Evolutionary conservation across 2,329 filamentous ascomycete species (phyloP).

Genomic region (Sporothrix curviconia): DNA sequence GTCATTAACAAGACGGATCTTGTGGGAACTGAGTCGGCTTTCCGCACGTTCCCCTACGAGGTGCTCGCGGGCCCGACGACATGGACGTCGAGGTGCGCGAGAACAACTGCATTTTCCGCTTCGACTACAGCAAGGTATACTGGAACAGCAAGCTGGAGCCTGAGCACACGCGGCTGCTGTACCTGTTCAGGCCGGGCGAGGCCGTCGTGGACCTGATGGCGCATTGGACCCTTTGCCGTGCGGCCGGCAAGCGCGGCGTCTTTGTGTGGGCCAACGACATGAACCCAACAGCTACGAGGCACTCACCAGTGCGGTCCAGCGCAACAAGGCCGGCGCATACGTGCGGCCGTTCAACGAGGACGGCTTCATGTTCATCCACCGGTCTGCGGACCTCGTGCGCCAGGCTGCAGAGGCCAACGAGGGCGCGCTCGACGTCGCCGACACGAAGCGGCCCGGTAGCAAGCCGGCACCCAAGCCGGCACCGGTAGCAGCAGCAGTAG

Average conservation of each 20-base stretch:
- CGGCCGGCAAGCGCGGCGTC: conserved; percentile 79
- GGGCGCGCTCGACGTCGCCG: conserved; percentile 21
- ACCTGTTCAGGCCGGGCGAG: conserved; percentile 72
- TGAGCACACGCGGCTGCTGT: conserved; percentile 76
- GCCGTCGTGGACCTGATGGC: conserved; percentile 97
- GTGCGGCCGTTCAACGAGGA: conserved; percentile 78
- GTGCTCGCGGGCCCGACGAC: conserved; percentile 76
- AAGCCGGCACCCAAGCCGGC: neutral
- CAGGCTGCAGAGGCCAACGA: conserved; percentile 45
- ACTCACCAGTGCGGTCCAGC: conserved; percentile 60
- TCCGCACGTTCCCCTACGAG: conserved; percentile 89
- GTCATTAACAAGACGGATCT: conserved; percentile 95
- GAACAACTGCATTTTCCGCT: conserved; percentile 77
- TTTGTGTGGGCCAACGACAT: conserved; percentile 97
- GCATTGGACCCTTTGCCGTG: conserved; percentile 89
- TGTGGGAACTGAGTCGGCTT: conserved; percentile 78
- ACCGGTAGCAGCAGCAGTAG: neutral
- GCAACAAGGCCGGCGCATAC: conserved; percentile 74
- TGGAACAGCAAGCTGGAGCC: conserved; percentile 92
- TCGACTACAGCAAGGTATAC: conserved; percentile 95
- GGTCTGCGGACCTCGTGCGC: conserved; percentile 56
- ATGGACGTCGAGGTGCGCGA: conserved; percentile 78
- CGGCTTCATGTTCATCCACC: conserved; percentile 71
- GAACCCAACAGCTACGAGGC: conserved; percentile 77
- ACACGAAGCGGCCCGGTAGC: conserved; percentile 17